Conservation (phyloP, 2,329 filamentous ascomycete species). For the Sporothrix phasma region DNA sequence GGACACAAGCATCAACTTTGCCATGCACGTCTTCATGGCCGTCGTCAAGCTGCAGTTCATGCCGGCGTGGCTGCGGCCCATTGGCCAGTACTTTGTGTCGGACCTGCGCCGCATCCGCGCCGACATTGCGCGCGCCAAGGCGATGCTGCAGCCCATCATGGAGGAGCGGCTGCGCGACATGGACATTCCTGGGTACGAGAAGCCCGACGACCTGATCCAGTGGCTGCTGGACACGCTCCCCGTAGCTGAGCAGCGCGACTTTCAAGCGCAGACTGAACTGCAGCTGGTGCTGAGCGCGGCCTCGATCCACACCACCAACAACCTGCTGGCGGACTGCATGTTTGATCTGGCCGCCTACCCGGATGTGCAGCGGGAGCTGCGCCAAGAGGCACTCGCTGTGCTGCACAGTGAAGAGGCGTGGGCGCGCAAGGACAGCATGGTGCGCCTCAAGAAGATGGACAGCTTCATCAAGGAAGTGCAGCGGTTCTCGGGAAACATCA, state of each 20-base stretch:
- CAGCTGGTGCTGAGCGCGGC: constrained; percentile 37
- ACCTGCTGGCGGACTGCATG: constrained; percentile 38
- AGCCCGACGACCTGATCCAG: constrained; percentile 35
- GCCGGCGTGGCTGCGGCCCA: constrained; percentile 38
- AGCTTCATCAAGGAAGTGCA: constrained; percentile 39
- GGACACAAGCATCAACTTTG: constrained; percentile 41
- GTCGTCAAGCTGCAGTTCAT: constrained; percentile 43
- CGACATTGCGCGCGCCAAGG: constrained; percentile 34
- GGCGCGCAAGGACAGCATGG: constrained; percentile 34
- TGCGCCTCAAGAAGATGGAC: constrained; percentile 37
- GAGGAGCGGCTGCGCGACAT: constrained; percentile 35
- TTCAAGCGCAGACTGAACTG: constrained; percentile 31
- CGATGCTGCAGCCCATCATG: constrained; percentile 37
- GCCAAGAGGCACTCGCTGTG: constrained; percentile 37
- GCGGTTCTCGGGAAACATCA: constrained; percentile 34
- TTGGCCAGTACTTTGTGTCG: constrained; percentile 37
- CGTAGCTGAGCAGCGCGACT: constrained; percentile 30
- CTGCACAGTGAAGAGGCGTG: constrained; percentile 33
- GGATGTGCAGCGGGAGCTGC: constrained; percentile 38
- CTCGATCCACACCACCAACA: constrained; percentile 37
- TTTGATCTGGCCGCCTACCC: constrained; percentile 40
- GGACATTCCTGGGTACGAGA: constrained; percentile 29
- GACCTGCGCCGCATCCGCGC: constrained; percentile 36
- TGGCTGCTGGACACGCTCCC: constrained; percentile 36
- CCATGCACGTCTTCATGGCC: constrained; percentile 38